Evolutionary conservation across 2,329 filamentous ascomycete species (phyloP).

Genomic region (Colletotrichum simmondsii): DNA sequence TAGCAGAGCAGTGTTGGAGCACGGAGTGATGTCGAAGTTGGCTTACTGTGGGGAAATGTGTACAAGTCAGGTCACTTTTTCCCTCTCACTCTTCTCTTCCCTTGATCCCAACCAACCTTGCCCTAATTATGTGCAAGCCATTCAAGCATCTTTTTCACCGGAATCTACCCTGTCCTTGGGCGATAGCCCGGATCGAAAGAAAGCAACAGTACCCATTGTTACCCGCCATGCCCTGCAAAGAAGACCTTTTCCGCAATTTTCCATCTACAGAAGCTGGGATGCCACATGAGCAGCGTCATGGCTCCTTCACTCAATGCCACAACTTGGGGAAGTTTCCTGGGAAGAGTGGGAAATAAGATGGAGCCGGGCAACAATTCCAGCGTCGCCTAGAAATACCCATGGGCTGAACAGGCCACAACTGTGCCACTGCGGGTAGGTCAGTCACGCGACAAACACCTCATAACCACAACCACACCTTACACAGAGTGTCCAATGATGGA

Average conservation of each 20-base stretch:
- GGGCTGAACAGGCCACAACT: constrained; percentile 27
- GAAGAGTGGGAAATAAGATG: constrained; percentile 23
- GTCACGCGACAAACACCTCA: constrained; percentile 34
- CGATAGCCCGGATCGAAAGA: background rate
- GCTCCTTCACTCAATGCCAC: background rate
- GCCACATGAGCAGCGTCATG: background rate
- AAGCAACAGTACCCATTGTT: constrained; percentile 17
- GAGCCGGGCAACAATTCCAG: constrained; percentile 4
- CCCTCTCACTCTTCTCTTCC: background rate
- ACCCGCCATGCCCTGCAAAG: background rate
- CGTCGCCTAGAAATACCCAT: background rate
- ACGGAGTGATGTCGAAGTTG: background rate
- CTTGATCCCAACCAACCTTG: background rate
- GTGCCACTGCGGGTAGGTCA: constrained; percentile 22
- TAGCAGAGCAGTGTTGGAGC: background rate
- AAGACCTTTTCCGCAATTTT: background rate
- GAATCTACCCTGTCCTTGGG: background rate
- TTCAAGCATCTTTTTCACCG: background rate
- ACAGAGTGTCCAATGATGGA: constrained; percentile 12
- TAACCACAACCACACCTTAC: background rate
- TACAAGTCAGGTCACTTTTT: constrained; percentile 3
- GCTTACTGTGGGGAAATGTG: background rate
- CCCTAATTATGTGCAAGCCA: background rate
- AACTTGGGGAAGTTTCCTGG: background rate
- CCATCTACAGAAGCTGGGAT: background rate